These are phyloP conservation scores for Boletus rufocinnamomeus DNA, from an alignment of 768 basidiomycete species.

Conservation along the genomic window DNA sequence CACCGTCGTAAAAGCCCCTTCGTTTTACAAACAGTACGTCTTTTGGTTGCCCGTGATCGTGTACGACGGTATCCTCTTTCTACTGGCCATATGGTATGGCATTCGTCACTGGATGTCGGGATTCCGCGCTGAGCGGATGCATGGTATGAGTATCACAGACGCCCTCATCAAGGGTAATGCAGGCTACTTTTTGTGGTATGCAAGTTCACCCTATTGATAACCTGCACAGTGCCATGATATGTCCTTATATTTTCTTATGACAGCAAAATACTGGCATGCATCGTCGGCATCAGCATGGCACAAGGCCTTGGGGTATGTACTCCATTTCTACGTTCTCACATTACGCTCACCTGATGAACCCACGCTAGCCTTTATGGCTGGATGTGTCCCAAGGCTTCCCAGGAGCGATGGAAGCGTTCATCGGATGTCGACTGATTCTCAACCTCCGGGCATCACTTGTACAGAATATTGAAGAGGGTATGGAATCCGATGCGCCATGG, in stretches of 20 bases:
- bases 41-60: slow-evolving; percentile 1
- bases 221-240: too few relatives aligned
- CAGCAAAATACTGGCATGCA: too few relatives aligned
- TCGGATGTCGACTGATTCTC: neutral
- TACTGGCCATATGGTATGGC: neutral
- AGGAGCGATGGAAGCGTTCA: too few relatives aligned
- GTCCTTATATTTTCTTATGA: too few relatives aligned
- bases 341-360: too few relatives aligned
- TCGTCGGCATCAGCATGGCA: too few relatives aligned
- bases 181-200: neutral
- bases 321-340: too few relatives aligned
- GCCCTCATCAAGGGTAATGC: neutral
- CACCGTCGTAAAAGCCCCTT: neutral
- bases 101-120: neutral
- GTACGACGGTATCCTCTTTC: neutral
- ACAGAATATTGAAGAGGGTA: neutral
- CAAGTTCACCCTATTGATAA: too few relatives aligned
- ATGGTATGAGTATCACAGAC: neutral
- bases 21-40: neutral
- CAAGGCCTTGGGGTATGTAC: too few relatives aligned
- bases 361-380: too few relatives aligned
- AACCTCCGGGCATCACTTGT: neutral
- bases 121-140: neutral
- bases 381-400: too few relatives aligned
- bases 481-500: neutral